Conservation (phyloP, 768 basidiomycete genomes). For the Phylloporus sp. region DNA sequence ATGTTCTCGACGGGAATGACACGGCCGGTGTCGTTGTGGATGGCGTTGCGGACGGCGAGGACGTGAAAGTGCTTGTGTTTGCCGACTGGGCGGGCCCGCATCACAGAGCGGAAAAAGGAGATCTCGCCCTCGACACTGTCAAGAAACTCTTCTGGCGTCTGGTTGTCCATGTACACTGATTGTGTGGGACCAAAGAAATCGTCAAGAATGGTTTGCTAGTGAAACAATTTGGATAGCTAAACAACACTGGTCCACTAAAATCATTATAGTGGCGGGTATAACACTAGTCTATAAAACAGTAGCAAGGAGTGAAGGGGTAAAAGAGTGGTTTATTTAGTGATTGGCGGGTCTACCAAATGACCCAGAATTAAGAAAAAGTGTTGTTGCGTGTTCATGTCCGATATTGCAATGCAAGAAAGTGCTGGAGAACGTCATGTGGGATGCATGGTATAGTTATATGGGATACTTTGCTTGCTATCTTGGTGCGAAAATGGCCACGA, state of each 20-base stretch:
- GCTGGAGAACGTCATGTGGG: conserved; percentile 7
- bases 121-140: conserved; percentile 80
- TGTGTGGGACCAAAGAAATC: conserved; percentile 21
- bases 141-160: conserved; percentile 44
- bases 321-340: conserved; percentile 14
- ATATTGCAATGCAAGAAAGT: conserved; percentile 24
- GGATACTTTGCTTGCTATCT: conserved; percentile 23
- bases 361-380: conserved; percentile 8
- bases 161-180: conserved; percentile 27
- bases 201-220: conserved; percentile 7
- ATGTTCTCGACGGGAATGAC: conserved; percentile 57
- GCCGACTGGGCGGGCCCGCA: conserved; percentile 79
- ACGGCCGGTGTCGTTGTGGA: conserved; percentile 66
- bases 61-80: conserved; percentile 81
- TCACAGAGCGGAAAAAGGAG: conserved; percentile 77
- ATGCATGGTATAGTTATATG: conserved; percentile 10
- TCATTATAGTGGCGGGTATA: conserved; percentile 22
- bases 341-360: conserved; percentile 18
- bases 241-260: conserved; percentile 19
- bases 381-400: conserved; percentile 15
- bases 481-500: conserved; percentile 60
- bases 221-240: conserved; percentile 21
- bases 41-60: conserved; percentile 67
- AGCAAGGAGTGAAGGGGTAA: conserved; percentile 22
- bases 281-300: conserved; percentile 26